Evolutionary conservation across 257 asterid genomes (phyloP), one percentile per base, ranked within the genome.

Genomic region (Nicotiana obtusifolia): DNA sequence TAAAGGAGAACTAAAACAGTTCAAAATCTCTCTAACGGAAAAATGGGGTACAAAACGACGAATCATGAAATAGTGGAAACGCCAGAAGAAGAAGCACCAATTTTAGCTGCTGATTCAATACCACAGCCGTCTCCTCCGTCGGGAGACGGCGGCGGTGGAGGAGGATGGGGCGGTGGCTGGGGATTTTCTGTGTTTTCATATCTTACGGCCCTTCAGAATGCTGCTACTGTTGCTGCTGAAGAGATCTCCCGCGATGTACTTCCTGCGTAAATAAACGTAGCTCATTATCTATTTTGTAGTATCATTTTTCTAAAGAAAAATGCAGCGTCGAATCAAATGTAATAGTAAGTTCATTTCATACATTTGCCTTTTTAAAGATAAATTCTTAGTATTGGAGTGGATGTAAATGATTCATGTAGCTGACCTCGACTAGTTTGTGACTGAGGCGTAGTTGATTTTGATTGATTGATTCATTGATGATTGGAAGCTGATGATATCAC

Each of bases 181-280:
- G 98, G 92, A 0, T 90, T 91, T 82, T 90, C 92, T 56, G 87
- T 95, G 26, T 78, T 92, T 41, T 90, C 97, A 24, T 93, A 93
- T 83, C 85, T 93, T 44, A 87, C 98, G 75, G 96, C 92, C 89
- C 92, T 93, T 81, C 97, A 91, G 85, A 92, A 91, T 79, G 97
- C 93, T 68, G 97, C 97, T 35, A 78, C 94, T 20, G 84, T 82
- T 65, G 97, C 96, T 81, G 96, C 97, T 65, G 98, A 92, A 78
- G 98, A 92, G 92, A 92, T 91, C 88, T 93, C 98, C 82, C 97
- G 97, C 89, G 90, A 90, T 89, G 97, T 93, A 88, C 56, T 57
- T 47, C 80, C 6, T 37, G 44, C 44, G 2, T 37, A 37, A 37
- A 56, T 56, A 52, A 52, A 52, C 4, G 15, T 52, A 52, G 57